A percentile compares a stretch with the other conserved stretches of the same genome.
phyloP scores from a whole-genome alignment of 2,329 filamentous ascomycete species.

The Immersiporthe knoxdaviesiana region DNA sequence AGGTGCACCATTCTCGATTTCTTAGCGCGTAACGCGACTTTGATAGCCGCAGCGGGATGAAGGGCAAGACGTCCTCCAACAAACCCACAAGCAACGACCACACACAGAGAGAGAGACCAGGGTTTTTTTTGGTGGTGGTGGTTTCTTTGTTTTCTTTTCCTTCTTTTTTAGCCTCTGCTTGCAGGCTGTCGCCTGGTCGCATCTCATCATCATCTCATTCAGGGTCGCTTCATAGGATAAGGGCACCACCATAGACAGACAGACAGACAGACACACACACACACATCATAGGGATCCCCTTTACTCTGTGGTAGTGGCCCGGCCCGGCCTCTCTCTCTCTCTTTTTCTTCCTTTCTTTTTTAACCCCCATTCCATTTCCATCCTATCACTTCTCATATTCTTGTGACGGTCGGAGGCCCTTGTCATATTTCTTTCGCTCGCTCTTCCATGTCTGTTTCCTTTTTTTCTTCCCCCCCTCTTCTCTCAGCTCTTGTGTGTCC shows the following conservation, averaged over 20 bases:
- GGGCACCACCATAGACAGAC: no score
- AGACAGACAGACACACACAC: no score
- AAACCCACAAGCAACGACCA: not conserved
- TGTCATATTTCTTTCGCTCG: not conserved
- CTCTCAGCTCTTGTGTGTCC: not conserved
- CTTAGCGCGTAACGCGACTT: slow-evolving; percentile 29
- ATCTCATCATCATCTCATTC: not conserved
- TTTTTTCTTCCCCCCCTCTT: not conserved
- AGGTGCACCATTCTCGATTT: slow-evolving; percentile 23
- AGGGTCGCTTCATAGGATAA: not conserved
- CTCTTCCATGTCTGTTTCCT: not conserved
- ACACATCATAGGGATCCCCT: not conserved
- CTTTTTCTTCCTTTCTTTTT: not conserved
- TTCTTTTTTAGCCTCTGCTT: not conserved
- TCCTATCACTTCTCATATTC: slow-evolving; percentile 1
- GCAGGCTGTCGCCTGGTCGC: not conserved
- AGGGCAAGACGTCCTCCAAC: not conserved
- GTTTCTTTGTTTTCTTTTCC: not conserved
- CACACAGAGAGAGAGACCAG: not conserved
- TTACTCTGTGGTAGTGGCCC: not conserved
- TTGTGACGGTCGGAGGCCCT: not conserved
- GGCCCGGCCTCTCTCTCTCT: not conserved
- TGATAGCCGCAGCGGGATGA: slow-evolving; percentile 6
- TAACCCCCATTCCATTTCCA: not conserved
- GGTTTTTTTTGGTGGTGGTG: no score